phyloP scores from a whole-genome alignment of 495 filamentous ascomycete species.

The Chaetomidium leptoderma region DNA sequence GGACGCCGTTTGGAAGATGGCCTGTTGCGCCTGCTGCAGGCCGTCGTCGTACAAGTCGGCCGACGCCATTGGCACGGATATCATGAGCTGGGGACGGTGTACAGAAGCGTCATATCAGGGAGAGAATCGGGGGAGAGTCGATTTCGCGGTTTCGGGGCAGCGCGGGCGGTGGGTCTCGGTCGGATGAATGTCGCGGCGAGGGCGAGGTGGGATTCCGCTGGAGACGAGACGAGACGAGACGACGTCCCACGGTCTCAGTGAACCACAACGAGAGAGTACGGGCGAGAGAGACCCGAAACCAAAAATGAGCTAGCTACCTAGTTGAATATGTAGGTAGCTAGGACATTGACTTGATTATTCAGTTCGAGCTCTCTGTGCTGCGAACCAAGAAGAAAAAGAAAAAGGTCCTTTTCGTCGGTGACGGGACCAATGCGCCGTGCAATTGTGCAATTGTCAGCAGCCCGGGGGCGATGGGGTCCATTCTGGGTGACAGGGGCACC shows the following conservation, averaged over 20 bases:
- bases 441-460: constrained; percentile 19
- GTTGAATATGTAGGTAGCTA: background rate
- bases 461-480: constrained; percentile 4
- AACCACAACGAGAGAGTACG: too few species aligned
- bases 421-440: constrained; percentile 1
- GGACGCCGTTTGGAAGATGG: constrained; percentile 48
- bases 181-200: background rate
- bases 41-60: constrained; percentile 24
- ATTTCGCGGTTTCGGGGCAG: background rate
- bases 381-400: background rate
- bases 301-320: too few species aligned
- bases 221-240: too few species aligned
- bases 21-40: constrained; percentile 34
- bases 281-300: too few species aligned
- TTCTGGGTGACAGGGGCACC: constrained; percentile 9
- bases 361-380: too few species aligned
- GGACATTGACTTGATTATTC: background rate
- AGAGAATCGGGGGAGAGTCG: background rate
- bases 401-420: background rate
- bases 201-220: background rate
- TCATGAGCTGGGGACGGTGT: constrained; percentile 11
- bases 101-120: constrained; percentile 28
- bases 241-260: too few species aligned
- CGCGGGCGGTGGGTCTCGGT: background rate
- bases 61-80: constrained; percentile 30